Evolutionary conservation across 208 protist genomes (phyloP), one percentile per base, ranked within the genome.

Genomic region (Herpetomonas samuelpessoai): DNA sequence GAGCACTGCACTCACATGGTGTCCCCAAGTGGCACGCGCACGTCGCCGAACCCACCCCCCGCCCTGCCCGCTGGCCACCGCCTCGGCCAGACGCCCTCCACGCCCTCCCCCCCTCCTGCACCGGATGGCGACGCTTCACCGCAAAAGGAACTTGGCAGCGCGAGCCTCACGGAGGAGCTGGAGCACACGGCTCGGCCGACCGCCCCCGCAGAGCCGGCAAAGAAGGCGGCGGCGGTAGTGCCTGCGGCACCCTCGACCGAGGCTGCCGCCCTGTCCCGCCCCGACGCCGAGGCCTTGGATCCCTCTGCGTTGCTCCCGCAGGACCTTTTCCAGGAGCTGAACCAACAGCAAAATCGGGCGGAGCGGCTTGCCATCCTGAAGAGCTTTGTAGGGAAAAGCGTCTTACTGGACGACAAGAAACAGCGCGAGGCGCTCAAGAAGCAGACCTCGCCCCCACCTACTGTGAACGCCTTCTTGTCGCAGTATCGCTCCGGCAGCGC

Each of bases 311-410:
- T 41, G 35, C 35, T 41, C 35, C 35, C 35, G 14, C 35, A 41
- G 35, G 35, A 41, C 35, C 35, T 41, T 6, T 14, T 41, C 35
- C 35, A 41, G 35, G 3, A 57, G 39, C 21, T 41, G 41, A 22
- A 58, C 51, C 28, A 53, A 30, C 61, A 4, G 2, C 28, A 57
- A 25, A 27, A 73, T 19, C 53, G 61, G 10, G 21, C 49, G 22
- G 60, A 71, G 49, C 71, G 71, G n/a, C 63, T 69, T 16, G 26
- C 39, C 28, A 68, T 78, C 47, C 71, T 87, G 51, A 77, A 83
- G 12, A 57, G 51, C n/a, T 87, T 79, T 47, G 67, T 83, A 3
- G 82, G 82, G 29, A 83, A 79, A 26, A 89, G 82, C 62, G 74
- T 63, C 29, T 68, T 86, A 19, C 62, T 86, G 10, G 75, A 79